Conservation (phyloP, 78 protist genomes). For the Paratrimastix pyriformis region DNA sequence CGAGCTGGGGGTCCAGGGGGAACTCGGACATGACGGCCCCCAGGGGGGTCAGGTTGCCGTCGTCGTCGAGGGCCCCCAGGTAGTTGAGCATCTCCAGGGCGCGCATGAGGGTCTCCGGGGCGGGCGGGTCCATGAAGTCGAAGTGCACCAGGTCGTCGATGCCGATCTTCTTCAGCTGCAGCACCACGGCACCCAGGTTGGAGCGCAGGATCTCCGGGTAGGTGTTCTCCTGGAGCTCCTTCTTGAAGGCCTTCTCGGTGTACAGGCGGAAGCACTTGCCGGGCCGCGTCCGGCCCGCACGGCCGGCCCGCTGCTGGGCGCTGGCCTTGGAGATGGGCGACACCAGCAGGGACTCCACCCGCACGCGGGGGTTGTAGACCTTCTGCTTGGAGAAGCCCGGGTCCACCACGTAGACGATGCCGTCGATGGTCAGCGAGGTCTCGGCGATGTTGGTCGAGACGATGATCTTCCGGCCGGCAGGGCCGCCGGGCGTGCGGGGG, state of each 20-base stretch:
- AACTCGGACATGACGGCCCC: slow-evolving; percentile 82
- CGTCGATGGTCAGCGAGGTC: slow-evolving; percentile 98
- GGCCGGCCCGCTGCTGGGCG: slow-evolving; percentile 99
- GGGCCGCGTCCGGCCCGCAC: slow-evolving; percentile 97
- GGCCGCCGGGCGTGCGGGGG: slow-evolving; percentile 39
- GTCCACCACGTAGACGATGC: slow-evolving; percentile 98
- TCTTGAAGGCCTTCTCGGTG: slow-evolving; percentile 68
- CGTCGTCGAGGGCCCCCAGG: slow-evolving; percentile 93
- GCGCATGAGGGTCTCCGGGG: slow-evolving; percentile 93
- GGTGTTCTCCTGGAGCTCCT: slow-evolving; percentile 75
- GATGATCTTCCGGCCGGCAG: slow-evolving; percentile 73
- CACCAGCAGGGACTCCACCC: slow-evolving; percentile 93
- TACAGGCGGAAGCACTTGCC: slow-evolving; percentile 89
- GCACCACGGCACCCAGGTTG: slow-evolving; percentile 61
- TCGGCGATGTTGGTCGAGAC: slow-evolving; percentile 98
- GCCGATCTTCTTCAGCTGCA: slow-evolving; percentile 80
- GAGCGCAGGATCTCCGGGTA: slow-evolving; percentile 94
- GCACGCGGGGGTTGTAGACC: slow-evolving; percentile 87
- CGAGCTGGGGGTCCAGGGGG: slow-evolving; percentile 95
- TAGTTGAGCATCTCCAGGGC: slow-evolving; percentile 77
- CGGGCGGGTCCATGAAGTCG: slow-evolving; percentile 98
- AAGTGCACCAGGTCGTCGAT: slow-evolving; percentile 89
- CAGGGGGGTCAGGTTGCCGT: slow-evolving; percentile 72
- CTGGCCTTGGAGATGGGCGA: slow-evolving; percentile 91
- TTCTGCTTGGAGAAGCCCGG: slow-evolving; percentile 97